phyloP scores from a whole-genome alignment of 2,329 filamentous ascomycete species.

The Coniochaeta prunicola region DNA sequence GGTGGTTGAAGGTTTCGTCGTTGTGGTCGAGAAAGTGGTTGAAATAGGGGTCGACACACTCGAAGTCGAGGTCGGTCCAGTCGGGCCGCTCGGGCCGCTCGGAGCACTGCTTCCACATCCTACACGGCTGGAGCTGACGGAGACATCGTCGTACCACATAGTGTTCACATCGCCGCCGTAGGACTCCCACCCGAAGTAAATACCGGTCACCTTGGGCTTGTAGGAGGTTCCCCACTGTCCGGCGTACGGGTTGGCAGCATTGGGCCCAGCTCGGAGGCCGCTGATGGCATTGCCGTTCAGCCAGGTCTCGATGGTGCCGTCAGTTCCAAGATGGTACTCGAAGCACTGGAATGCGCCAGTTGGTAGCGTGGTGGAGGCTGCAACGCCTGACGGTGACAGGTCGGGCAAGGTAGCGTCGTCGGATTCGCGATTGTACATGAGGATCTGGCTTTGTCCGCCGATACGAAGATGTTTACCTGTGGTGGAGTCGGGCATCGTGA shows the following conservation, averaged over 20 bases:
- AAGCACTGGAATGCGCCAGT: conserved; percentile 49
- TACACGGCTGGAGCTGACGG: conserved; percentile 36
- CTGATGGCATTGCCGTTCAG: conserved; percentile 42
- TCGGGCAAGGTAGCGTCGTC: conserved; percentile 19
- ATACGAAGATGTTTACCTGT: conserved; percentile 54
- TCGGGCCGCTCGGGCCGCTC: neutral
- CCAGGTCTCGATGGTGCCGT: conserved; percentile 56
- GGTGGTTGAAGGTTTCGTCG: conserved; percentile 2
- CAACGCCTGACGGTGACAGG: conserved; percentile 48
- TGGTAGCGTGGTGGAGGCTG: conserved; percentile 41
- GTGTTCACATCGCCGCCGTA: conserved; percentile 55
- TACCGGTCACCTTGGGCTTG: conserved; percentile 43
- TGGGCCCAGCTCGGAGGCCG: conserved; percentile 45
- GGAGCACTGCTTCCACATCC: conserved; percentile 28
- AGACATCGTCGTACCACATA: conserved; percentile 56
- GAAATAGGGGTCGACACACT: neutral
- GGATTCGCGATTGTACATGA: conserved; percentile 55
- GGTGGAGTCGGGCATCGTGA: conserved; percentile 54
- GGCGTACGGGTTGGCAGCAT: conserved; percentile 26
- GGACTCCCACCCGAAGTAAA: conserved; percentile 58
- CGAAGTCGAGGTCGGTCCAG: neutral
- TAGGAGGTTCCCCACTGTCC: conserved; percentile 40
- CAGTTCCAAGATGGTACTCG: conserved; percentile 51
- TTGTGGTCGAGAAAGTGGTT: neutral
- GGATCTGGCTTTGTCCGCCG: conserved; percentile 51